These are phyloP conservation scores for Pseudotsuga menziesii DNA, from an alignment of 75 land plant genomes.

Conservation along the genomic window DNA sequence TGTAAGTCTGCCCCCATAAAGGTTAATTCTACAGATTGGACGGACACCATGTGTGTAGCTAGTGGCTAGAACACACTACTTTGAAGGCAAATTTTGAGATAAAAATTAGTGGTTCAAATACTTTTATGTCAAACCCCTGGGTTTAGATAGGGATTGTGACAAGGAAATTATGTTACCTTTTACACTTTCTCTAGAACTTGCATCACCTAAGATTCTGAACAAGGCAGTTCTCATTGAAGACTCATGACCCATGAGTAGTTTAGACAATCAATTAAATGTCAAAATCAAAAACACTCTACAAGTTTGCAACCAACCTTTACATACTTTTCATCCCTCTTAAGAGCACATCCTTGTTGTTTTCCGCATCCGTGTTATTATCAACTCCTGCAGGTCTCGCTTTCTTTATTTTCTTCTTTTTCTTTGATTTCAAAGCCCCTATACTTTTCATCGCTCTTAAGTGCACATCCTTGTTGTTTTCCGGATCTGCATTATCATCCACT, in stretches of 20 bases:
- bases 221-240: neutral
- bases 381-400: neutral
- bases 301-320: slow-evolving; percentile 8
- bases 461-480: neutral
- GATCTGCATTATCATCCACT: neutral
- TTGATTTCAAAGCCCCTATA: no score
- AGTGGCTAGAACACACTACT: no score
- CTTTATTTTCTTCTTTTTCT: neutral
- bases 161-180: neutral
- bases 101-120: no score
- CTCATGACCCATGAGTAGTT: neutral
- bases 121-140: neutral
- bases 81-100: no score
- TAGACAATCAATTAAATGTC: neutral
- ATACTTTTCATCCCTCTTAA: slow-evolving; percentile 9
- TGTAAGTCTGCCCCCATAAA: no score
- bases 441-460: no score
- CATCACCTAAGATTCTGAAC: neutral
- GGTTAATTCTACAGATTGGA: no score
- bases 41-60: no score
- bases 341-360: neutral
- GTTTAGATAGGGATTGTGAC: neutral
- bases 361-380: neutral
- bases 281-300: neutral
- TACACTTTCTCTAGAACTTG: neutral